Conservation (phyloP, 805 yeast genomes). For the Groenewaldozyma tartarivorans region DNA sequence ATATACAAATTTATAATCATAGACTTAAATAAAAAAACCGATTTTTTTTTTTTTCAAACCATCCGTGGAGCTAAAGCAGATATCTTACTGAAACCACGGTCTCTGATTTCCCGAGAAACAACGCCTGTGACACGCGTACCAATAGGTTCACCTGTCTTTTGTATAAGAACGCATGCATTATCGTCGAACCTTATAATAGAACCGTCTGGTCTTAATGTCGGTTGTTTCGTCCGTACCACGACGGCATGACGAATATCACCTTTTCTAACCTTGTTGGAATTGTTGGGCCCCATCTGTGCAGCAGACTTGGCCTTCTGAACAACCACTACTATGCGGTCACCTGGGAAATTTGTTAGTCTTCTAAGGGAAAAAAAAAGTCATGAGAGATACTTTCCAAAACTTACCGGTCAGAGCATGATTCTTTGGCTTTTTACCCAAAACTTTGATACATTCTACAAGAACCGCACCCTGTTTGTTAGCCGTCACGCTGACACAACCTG, state of each 20-base stretch:
- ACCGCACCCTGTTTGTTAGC: conserved; percentile 57
- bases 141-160: conserved; percentile 86
- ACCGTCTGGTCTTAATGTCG: conserved; percentile 75
- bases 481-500: not conserved
- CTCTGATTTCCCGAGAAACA: conserved; percentile 84
- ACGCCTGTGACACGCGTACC: conserved; percentile 89
- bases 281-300: conserved; percentile 61
- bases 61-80: conserved; percentile 87
- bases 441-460: conserved; percentile 92
- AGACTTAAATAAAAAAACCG: conserved; percentile 16
- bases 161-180: conserved; percentile 91
- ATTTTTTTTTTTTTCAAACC: too few relatives aligned
- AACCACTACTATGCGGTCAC: conserved; percentile 90
- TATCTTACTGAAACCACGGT: conserved; percentile 73
- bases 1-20: conserved; percentile 1
- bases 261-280: conserved; percentile 68
- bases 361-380: not conserved
- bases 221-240: conserved; percentile 84
- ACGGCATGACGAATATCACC: conserved; percentile 96
- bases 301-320: conserved; percentile 84
- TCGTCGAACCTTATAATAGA: conserved; percentile 82
- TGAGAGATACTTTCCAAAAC: conserved; percentile 4
- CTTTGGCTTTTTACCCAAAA: conserved; percentile 77
- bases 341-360: conserved; percentile 24
- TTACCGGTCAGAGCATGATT: conserved; percentile 58